phyloP scores from a whole-genome alignment of 2,329 filamentous ascomycete genomes.

The Xylaria sp. region DNA sequence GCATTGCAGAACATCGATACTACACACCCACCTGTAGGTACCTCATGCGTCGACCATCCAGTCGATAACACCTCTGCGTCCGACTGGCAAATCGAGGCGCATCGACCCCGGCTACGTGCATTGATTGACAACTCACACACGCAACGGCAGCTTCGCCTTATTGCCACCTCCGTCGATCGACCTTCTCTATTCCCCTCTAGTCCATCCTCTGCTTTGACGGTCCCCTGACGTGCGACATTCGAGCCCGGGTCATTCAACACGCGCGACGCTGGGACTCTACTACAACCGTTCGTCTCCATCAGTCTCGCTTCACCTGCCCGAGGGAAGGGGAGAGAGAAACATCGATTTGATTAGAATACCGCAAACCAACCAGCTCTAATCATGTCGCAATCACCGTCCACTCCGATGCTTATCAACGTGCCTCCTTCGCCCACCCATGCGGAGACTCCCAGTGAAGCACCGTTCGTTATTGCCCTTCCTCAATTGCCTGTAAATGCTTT shows the following conservation, averaged over 20 bases:
- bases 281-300: not conserved
- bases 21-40: not conserved
- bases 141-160: not conserved
- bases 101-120: conserved; percentile 1
- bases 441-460: conserved; percentile 82
- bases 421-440: conserved; percentile 77
- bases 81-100: not conserved
- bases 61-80: conserved; percentile 1
- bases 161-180: not conserved
- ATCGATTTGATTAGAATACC: not conserved
- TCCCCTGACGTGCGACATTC: not conserved
- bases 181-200: not conserved
- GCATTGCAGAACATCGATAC: not conserved
- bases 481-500: conserved; percentile 1
- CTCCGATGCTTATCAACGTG: conserved; percentile 73
- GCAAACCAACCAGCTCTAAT: conserved; percentile 16
- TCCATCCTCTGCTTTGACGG: conserved; percentile 3
- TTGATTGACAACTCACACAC: not conserved
- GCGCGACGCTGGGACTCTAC: not conserved
- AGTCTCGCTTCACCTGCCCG: conserved; percentile 1
- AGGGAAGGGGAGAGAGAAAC: not conserved
- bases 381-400: conserved; percentile 34
- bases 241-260: not conserved
- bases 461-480: conserved; percentile 52
- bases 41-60: not conserved